A percentile compares a stretch with the other conserved stretches of the same genome.
These are phyloP conservation scores for Pisolithus sp. DNA, from an alignment of 768 basidiomycete genomes.

Conservation along the genomic window DNA sequence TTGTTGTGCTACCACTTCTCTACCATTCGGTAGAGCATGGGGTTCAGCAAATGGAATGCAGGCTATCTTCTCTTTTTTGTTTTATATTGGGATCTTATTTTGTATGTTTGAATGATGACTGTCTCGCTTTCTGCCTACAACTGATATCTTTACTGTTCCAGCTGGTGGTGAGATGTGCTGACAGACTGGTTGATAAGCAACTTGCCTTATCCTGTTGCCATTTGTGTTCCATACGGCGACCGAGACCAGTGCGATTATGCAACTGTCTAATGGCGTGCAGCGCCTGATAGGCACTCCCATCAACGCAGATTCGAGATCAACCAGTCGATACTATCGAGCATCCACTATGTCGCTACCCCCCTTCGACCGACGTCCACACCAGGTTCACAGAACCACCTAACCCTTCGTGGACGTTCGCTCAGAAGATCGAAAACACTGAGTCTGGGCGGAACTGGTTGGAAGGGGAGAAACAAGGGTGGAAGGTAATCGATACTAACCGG, in stretches of 20 bases:
- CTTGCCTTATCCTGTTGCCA: no score
- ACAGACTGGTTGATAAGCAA: no score
- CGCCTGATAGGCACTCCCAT: background rate
- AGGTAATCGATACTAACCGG: slow-evolving; percentile 23
- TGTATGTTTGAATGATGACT: no score
- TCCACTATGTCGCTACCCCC: slow-evolving; percentile 23
- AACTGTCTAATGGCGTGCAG: no score
- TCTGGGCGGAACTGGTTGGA: slow-evolving; percentile 28
- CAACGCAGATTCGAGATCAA: background rate
- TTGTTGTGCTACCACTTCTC: background rate
- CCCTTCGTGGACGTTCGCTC: slow-evolving; percentile 27
- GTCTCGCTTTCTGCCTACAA: no score
- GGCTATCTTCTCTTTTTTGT: background rate
- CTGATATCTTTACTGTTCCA: no score
- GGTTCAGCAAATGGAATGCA: background rate
- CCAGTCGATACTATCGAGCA: background rate
- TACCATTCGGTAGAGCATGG: background rate
- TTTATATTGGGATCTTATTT: no score
- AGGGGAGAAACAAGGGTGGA: slow-evolving; percentile 33
- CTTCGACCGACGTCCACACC: slow-evolving; percentile 14
- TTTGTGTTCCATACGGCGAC: no score
- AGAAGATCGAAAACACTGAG: slow-evolving; percentile 22
- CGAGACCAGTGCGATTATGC: no score
- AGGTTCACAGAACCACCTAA: slow-evolving; percentile 27
- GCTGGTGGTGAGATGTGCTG: no score